A percentile compares a stretch with the other conserved stretches of the same genome.
These are phyloP conservation scores for Solanum piurae DNA, from an alignment of 257 asterid species.

Conservation along the genomic window DNA sequence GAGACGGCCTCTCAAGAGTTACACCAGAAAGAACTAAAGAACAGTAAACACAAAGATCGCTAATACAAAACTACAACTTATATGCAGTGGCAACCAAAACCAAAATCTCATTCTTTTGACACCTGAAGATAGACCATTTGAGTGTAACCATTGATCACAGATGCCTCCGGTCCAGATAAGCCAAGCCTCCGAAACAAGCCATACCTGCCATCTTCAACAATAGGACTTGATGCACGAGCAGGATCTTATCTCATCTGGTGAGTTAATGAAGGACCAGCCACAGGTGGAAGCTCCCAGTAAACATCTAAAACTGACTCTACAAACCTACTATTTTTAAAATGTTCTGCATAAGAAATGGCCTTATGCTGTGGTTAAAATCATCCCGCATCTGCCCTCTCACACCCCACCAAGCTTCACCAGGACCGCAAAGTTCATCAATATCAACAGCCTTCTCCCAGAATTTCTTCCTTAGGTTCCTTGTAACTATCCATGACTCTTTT, in stretches of 20 bases:
- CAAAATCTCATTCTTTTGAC: conserved; percentile 22
- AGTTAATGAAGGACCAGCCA: conserved; percentile 91
- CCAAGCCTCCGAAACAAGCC: conserved; percentile 66
- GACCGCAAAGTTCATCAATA: conserved; percentile 73
- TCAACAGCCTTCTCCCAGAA: conserved; percentile 93
- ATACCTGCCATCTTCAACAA: conserved; percentile 79
- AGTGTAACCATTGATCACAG: conserved; percentile 89
- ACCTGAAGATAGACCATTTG: conserved; percentile 92
- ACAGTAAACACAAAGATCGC: not conserved
- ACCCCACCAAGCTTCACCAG: conserved; percentile 99
- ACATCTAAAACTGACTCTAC: conserved; percentile 79
- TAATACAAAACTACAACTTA: not conserved
- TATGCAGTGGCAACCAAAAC: not conserved
- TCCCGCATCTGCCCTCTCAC: conserved; percentile 84
- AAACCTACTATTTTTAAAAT: conserved; percentile 72
- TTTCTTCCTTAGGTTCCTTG: conserved; percentile 27
- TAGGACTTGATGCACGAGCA: conserved; percentile 62
- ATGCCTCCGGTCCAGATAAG: conserved; percentile 39
- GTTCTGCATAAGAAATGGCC: conserved; percentile 46
- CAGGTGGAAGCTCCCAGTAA: conserved; percentile 97
- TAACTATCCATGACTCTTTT: too few relatives aligned
- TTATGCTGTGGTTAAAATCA: conserved; percentile 77
- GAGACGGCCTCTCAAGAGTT: not conserved
- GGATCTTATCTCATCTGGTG: conserved; percentile 94
- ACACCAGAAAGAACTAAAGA: not conserved